Evolutionary conservation across 495 filamentous ascomycete genomes (phyloP), one percentile per base, ranked within the genome.

Genomic region (Jackrogersella minutella): DNA sequence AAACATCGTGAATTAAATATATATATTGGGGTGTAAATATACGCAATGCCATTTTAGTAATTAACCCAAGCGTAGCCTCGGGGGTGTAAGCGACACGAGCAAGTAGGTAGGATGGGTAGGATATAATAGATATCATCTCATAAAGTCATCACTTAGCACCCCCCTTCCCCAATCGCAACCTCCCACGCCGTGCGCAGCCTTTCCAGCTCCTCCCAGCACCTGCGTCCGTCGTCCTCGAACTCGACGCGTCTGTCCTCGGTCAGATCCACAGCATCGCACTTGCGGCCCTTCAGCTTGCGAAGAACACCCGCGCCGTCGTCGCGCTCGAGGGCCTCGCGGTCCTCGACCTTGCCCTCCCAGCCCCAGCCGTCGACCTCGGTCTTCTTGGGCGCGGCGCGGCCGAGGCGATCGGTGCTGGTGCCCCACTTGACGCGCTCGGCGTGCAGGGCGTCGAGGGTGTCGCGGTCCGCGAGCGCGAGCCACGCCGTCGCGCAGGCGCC

Each of bases 341-440:
- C 75, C 2, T 87, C 90, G 22, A 92, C 81, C 10, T 76, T 79
- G 22, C 93, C 93, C 31, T 90, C 87, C 81, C 86, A 86, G 0
- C 92, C 93, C 93, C 93, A 97, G 3, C 93, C 91, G 28, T 91
- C 88, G 1, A 93, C 85, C 73, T 94, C 92, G 6, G 92, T 92
- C 69, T 85, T 85, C 76, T 81, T 86, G 5, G 90, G 83, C 14
- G 81, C 75, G 68, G 84, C 85, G 19, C 76, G 57, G 0, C 94
- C 93, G 39, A 74, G 61, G 13, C 78, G 66, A 68, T 89, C 81
- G 3, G 81, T 84, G 40, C 86, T 84, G 8, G 87, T 90, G 4
- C 95, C 95, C 94, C 94, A 99, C 81, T 99, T 99, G 10, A 80
- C 80, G 37, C 83, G 80, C 37, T 89, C 86, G n/a, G 79, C 81